These are phyloP conservation scores for Lignosus rhinocerotis DNA, from an alignment of 1,284 basidiomycete genomes.

Conservation along the genomic window DNA sequence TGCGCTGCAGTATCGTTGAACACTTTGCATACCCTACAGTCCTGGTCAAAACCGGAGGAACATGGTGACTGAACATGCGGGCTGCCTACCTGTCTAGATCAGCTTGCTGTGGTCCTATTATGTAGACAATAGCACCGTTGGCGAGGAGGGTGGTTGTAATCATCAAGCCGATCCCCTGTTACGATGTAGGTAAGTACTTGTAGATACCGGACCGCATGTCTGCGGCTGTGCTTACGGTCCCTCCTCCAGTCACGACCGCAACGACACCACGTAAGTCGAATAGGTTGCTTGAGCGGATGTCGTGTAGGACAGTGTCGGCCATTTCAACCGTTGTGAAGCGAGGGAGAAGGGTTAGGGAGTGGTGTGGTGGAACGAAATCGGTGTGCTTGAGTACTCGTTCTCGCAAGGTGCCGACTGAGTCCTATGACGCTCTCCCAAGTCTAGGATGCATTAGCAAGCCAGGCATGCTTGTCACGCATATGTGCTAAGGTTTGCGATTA, in stretches of 20 bases:
- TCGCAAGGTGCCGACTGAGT: too few species aligned
- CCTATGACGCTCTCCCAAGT: too few species aligned
- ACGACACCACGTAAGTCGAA: slow-evolving; percentile 48
- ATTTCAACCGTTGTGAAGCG: slow-evolving; percentile 21
- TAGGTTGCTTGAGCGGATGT: slow-evolving; percentile 40
- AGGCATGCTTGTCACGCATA: too few species aligned
- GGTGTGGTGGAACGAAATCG: neutral
- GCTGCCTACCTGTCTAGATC: slow-evolving; percentile 39
- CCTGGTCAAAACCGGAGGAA: neutral
- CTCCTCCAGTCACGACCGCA: slow-evolving; percentile 50
- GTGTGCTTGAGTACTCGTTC: too few species aligned
- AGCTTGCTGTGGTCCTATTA: slow-evolving; percentile 45
- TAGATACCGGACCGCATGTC: neutral
- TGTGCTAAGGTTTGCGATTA: too few species aligned
- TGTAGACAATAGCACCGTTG: slow-evolving; percentile 52
- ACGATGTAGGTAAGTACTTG: neutral
- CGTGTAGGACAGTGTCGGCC: slow-evolving; percentile 40
- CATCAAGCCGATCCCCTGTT: slow-evolving; percentile 52
- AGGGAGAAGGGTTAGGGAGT: neutral
- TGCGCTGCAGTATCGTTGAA: slow-evolving; percentile 42
- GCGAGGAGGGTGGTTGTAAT: slow-evolving; percentile 46
- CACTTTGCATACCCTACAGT: slow-evolving; percentile 33
- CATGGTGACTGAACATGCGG: too few species aligned
- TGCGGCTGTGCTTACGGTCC: slow-evolving; percentile 36
- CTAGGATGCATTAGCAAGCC: too few species aligned